phyloP scores from a whole-genome alignment of 306 rosid genomes.

The Medicago arabica region DNA sequence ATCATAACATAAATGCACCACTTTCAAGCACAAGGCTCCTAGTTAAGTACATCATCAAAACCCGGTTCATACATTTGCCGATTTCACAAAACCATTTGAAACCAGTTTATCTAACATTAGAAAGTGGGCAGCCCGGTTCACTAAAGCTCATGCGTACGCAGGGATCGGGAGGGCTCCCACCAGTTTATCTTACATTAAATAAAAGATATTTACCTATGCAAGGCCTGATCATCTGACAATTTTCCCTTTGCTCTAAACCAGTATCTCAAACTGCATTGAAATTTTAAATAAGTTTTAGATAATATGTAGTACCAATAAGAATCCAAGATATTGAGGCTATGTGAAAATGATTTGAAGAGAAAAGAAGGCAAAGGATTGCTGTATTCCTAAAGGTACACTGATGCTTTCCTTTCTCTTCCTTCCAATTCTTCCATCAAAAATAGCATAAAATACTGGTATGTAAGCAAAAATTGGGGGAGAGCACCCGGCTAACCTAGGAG shows the following conservation, averaged over 20 bases:
- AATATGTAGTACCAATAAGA: slow-evolving; percentile 26
- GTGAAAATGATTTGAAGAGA: slow-evolving; percentile 14
- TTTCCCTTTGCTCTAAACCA: slow-evolving; percentile 95
- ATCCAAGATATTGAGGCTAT: neutral
- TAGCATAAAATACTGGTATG: slow-evolving; percentile 25
- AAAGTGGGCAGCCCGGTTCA: too few species aligned
- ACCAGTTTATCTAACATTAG: slow-evolving; percentile 22
- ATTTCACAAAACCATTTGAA: slow-evolving; percentile 30
- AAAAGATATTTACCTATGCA: slow-evolving; percentile 74
- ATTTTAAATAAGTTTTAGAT: slow-evolving; percentile 31
- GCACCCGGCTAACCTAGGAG: slow-evolving; percentile 72
- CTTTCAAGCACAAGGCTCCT: neutral
- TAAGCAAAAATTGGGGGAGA: slow-evolving; percentile 38
- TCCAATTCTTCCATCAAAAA: slow-evolving; percentile 27
- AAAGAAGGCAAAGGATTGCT: slow-evolving; percentile 22
- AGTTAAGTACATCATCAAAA: slow-evolving; percentile 22
- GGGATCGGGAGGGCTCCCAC: neutral
- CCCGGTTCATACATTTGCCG: slow-evolving; percentile 29
- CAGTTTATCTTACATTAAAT: slow-evolving; percentile 22
- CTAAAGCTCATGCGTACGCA: too few species aligned
- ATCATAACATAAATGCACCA: slow-evolving; percentile 3
- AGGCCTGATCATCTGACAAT: slow-evolving; percentile 93
- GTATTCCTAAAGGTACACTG: slow-evolving; percentile 14
- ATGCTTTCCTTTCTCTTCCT: slow-evolving; percentile 32
- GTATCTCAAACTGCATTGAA: slow-evolving; percentile 73